phyloP scores from a whole-genome alignment of 2,329 filamentous ascomycete genomes.

The Malbranchea cinnamomea region DNA sequence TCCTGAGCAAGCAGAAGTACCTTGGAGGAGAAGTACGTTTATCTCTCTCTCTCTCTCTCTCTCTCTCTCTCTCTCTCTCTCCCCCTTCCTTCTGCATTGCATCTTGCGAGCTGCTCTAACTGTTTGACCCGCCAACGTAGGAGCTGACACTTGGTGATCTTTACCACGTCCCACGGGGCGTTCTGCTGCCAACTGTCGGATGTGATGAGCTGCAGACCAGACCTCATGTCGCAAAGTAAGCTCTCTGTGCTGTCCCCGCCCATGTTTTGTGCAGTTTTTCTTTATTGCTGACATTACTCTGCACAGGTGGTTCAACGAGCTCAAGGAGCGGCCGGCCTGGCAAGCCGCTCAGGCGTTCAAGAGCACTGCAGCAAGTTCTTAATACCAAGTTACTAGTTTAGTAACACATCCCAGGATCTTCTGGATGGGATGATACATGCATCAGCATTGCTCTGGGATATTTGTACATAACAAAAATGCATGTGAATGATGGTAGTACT shows the following conservation, averaged over 20 bases:
- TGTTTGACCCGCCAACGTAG: no score
- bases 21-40: constrained; percentile 7
- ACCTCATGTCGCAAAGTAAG: constrained; percentile 7
- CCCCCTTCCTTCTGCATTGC: no score
- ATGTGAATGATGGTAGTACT: no score
- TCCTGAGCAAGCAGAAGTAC: constrained; percentile 9
- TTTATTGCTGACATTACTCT: constrained; percentile 1
- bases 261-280: neutral
- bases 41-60: neutral
- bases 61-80: no score
- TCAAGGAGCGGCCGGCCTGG: constrained; percentile 4
- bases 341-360: constrained; percentile 4
- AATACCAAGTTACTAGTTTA: no score
- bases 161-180: constrained; percentile 6
- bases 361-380: no score
- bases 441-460: no score
- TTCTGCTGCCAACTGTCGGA: neutral
- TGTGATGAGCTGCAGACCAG: constrained; percentile 6
- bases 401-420: no score
- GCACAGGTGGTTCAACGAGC: constrained; percentile 7
- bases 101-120: no score
- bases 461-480: no score
- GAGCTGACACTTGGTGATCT: constrained; percentile 7
- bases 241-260: no score
- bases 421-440: no score